phyloP scores from a whole-genome alignment of 2,329 filamentous ascomycete species.

The Polychaeton citri region DNA sequence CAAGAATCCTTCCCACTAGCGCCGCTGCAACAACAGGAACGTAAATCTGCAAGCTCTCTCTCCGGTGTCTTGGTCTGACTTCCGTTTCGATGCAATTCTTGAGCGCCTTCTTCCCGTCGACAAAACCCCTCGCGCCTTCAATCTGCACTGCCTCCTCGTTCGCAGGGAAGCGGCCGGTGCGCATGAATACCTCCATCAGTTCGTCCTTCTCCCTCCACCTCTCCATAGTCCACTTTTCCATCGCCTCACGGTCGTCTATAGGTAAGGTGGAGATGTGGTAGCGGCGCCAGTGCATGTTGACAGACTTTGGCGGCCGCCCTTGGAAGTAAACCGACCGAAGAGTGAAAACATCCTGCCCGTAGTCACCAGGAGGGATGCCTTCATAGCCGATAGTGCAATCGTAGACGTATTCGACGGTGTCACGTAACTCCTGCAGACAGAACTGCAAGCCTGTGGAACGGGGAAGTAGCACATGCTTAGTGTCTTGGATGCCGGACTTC shows the following conservation, averaged over 20 bases:
- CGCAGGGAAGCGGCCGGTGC: constrained; percentile 69
- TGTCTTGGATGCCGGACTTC: constrained; percentile 55
- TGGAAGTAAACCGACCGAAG: constrained; percentile 77
- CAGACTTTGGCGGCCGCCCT: constrained; percentile 78
- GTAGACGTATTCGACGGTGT: constrained; percentile 68
- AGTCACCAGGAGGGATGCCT: constrained; percentile 69
- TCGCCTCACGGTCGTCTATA: constrained; percentile 54
- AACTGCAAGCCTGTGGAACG: constrained; percentile 67
- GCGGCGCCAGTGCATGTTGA: constrained; percentile 92
- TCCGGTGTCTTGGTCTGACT: constrained; percentile 24
- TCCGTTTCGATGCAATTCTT: constrained; percentile 29
- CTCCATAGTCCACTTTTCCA: constrained; percentile 68
- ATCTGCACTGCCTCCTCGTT: constrained; percentile 34
- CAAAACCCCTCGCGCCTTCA: constrained; percentile 18
- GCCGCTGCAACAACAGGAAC: constrained; percentile 23
- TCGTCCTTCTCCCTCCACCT: constrained; percentile 89
- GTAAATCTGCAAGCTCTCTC: constrained; percentile 33
- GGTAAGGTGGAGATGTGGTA: constrained; percentile 73
- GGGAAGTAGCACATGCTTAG: constrained; percentile 57
- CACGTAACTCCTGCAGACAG: constrained; percentile 61
- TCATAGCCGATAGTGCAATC: constrained; percentile 95
- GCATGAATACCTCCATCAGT: constrained; percentile 62
- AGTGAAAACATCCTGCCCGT: constrained; percentile 77
- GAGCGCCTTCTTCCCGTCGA: constrained; percentile 21
- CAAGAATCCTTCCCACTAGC: constrained; percentile 21